Base-by-base conservation (phyloP, 495 filamentous ascomycete species). In the Cladorrhinum samala region DNA sequence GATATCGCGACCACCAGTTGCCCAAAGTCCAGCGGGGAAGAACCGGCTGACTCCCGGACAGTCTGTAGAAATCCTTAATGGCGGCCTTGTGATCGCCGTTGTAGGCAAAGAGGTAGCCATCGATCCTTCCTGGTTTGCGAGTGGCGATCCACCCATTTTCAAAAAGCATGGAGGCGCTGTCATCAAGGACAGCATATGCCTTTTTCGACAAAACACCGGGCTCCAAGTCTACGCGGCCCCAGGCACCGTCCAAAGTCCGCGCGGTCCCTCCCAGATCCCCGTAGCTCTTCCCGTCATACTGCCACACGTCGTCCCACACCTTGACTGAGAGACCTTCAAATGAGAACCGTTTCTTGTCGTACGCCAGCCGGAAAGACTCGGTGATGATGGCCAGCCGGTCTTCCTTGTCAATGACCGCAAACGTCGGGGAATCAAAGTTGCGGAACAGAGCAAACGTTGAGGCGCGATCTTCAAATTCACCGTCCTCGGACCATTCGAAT, bases 1-100 rank as follows among this genome's bases (percentile, higher is more conserved):
- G 72, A 59, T 83, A 84, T 9, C 81, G 69, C 21, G 76, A 79
- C 79, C 79, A 84, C 81, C 81, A 84, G 54, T 84, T 84, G 0
- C 81, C 81, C n/a, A 84, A 62, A 0, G 74, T 68, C 67, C 70
- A 84, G 9, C 80, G 72, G 0, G 81, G 81, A 2, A 84, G 60
- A 4, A 78, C 24, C 8, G 81, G 79, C 57, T 82, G 79, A 4
- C 57, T 62, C 3, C 80, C 81, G 0, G 80, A 82, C 2, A 84
- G 45, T 5, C 69, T 68, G 60, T 81, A 82, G 20, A 80, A 76
- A 21, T 74, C 77, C 50, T 72, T 71, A 52, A 84, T 72, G 21
- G 80, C 79, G 5, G 65, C 72, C 46, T 68, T 68, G 62, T 80
- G 78, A 42, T 81, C 77, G 48, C 69, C 70, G 16, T 78, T 73